Conservation (phyloP, 495 filamentous ascomycete genomes). For the Clohesyomyces aquaticus region DNA sequence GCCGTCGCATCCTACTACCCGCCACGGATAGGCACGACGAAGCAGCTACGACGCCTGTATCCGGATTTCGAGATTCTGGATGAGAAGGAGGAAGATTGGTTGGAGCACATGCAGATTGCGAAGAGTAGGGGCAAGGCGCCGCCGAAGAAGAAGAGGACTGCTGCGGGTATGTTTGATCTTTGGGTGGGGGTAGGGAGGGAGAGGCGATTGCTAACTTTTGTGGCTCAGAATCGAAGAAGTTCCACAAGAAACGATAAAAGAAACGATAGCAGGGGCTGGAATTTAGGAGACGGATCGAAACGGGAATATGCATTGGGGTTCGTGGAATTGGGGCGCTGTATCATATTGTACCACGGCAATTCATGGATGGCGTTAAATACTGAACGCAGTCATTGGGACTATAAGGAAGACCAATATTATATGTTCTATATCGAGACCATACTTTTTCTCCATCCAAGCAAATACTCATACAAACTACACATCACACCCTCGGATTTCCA, state of each 20-base stretch:
- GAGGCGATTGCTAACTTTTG: conserved; percentile 9
- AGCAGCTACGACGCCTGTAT: conserved; percentile 67
- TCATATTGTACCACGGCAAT: conserved; percentile 5
- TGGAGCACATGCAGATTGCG: conserved; percentile 66
- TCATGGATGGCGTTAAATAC: conserved; percentile 3
- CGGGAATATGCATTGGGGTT: too few relatives aligned
- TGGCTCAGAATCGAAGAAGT: conserved; percentile 42
- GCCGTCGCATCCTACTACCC: conserved; percentile 85
- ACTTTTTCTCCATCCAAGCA: too few relatives aligned
- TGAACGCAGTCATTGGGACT: neutral
- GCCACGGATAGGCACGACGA: conserved; percentile 66
- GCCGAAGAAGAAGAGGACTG: conserved; percentile 84
- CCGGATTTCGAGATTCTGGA: conserved; percentile 67
- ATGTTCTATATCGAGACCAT: neutral
- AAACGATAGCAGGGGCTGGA: too few relatives aligned
- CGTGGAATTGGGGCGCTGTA: too few relatives aligned
- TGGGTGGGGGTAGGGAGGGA: too few relatives aligned
- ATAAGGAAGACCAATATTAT: neutral
- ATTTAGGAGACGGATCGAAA: too few relatives aligned
- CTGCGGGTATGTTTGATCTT: conserved; percentile 65
- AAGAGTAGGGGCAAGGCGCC: conserved; percentile 75
- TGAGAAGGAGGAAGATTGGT: conserved; percentile 75
- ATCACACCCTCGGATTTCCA: too few relatives aligned
- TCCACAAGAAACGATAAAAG: conserved; percentile 21
- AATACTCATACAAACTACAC: too few relatives aligned